Evolutionary conservation across 768 basidiomycete genomes (phyloP).

Genomic region (Pisolithus tinctorius): DNA sequence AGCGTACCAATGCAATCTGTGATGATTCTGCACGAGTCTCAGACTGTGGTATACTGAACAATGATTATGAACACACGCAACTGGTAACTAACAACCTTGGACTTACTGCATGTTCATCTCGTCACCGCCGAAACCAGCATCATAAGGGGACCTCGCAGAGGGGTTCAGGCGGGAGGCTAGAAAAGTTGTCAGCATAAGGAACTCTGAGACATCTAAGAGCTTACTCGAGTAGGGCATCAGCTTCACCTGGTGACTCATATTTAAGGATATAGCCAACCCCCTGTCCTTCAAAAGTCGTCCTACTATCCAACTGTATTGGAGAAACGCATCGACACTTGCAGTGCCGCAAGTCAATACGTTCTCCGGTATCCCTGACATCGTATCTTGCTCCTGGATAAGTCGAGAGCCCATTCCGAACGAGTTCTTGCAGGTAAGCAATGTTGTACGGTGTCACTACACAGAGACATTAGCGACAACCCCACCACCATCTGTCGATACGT

Average conservation of each 20-base stretch:
- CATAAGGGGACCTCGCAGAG: constrained; percentile 97
- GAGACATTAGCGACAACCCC: constrained; percentile 6
- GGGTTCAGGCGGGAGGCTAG: constrained; percentile 94
- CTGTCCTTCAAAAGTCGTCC: constrained; percentile 97
- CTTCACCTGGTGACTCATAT: constrained; percentile 95
- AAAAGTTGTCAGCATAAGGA: constrained; percentile 14
- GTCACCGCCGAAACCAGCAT: constrained; percentile 99
- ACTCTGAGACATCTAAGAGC: constrained; percentile 24
- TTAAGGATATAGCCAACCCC: constrained; percentile 61
- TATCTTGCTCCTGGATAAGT: constrained; percentile 95
- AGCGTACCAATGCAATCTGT: constrained; percentile 98
- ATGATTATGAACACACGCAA: constrained; percentile 5
- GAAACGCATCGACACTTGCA: constrained; percentile 91
- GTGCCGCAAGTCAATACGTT: constrained; percentile 93
- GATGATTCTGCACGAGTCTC: constrained; percentile 98
- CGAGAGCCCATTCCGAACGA: constrained; percentile 92
- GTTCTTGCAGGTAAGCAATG: constrained; percentile 86
- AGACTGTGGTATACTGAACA: constrained; percentile 83
- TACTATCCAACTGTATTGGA: constrained; percentile 98
- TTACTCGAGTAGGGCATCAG: constrained; percentile 97
- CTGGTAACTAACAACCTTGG: neutral
- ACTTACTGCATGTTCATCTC: constrained; percentile 99
- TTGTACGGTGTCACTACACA: constrained; percentile 93
- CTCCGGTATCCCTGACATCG: constrained; percentile 94
- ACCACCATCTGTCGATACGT: constrained; percentile 12